Evolutionary conservation across 1,139 yeast genomes (phyloP), one percentile per base, ranked within the genome.

Genomic region (Blastobotrys proliferans): DNA sequence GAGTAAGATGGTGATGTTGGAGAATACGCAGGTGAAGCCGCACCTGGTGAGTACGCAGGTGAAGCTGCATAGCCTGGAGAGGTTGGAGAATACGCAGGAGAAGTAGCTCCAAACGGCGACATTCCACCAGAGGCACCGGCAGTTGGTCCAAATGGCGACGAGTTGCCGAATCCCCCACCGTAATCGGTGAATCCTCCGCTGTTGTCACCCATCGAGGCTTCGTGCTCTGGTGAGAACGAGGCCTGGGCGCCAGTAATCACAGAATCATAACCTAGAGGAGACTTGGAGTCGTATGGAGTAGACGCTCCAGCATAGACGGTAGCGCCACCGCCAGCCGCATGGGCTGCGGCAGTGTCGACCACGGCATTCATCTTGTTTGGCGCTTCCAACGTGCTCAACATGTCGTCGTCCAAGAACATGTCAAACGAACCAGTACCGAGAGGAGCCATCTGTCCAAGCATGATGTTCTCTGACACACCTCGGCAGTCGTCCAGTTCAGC

Each of bases 341-440:
- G n/a, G n/a, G n/a, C n/a, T n/a, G n/a, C n/a, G n/a, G n/a, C n/a
- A 25, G 73, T 63, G 13, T 55, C 54, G 25, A 44, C 55, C 27
- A 47, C 40, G 4, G 51, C 50, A 18, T 33, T 26, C 6, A 27
- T 22, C 37, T 27, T 38, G 25, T 14, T 20, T 43, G 76, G 79
- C 17, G 76, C 70, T 38, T 85, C 82, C 41, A 84, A 73, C 42
- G 75, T 66, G 52, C 83, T 81, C 63, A 94, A 75, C 74, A 88
- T 80, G 59, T 81, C 81, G 57, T 94, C 97, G 63, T 94, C 96
- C 52, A 94, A 81, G 81, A 86, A 82, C 37, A 94, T 94, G 63
- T 92, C 98, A 62, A 94, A 94, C 1, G 96, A 83, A 61, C 99
- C 99, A 3, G 99, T 94, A 66, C 99, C 99, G 57, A 94, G 77